phyloP scores from a whole-genome alignment of 139 green algal genomes.

The Micractinium conductrix region DNA sequence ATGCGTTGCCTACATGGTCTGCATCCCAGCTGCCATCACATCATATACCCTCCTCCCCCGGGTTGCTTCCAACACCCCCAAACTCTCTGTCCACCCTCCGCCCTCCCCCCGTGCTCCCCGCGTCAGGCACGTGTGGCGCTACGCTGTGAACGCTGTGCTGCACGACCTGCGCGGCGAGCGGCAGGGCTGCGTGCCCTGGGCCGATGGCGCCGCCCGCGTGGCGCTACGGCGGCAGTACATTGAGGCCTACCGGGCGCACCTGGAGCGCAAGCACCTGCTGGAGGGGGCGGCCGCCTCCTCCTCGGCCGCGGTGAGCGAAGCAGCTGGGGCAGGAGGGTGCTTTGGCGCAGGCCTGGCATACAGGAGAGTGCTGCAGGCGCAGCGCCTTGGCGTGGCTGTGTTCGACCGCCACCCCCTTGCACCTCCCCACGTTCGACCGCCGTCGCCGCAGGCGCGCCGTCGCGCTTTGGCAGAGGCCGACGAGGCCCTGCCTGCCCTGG shows the following conservation, averaged over 20 bases:
- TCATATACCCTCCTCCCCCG: not conserved
- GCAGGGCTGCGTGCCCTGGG: slow-evolving; percentile 8
- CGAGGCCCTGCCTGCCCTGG: slow-evolving; percentile 42
- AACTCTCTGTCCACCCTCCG: not conserved
- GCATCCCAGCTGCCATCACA: too few species aligned
- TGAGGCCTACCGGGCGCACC: not conserved
- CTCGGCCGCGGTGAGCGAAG: not conserved
- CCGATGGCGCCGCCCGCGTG: not conserved
- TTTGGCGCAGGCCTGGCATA: not conserved
- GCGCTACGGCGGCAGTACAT: slow-evolving; percentile 12
- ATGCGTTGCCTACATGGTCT: not conserved
- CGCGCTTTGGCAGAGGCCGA: not conserved
- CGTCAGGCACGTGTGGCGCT: slow-evolving; percentile 53
- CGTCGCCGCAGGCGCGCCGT: not conserved
- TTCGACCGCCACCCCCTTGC: too few species aligned
- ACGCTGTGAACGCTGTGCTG: slow-evolving; percentile 57
- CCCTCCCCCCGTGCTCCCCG: not conserved
- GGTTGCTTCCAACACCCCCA: not conserved
- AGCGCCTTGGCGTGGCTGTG: too few species aligned
- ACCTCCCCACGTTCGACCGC: not conserved
- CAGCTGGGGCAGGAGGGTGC: too few species aligned
- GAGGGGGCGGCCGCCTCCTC: not conserved
- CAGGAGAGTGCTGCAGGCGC: too few species aligned
- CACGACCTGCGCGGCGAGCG: slow-evolving; percentile 33
- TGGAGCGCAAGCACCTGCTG: slow-evolving; percentile 30